These are phyloP conservation scores for Achlya hypogyna DNA, from an alignment of 352 stramenopile genomes.

Conservation along the genomic window DNA sequence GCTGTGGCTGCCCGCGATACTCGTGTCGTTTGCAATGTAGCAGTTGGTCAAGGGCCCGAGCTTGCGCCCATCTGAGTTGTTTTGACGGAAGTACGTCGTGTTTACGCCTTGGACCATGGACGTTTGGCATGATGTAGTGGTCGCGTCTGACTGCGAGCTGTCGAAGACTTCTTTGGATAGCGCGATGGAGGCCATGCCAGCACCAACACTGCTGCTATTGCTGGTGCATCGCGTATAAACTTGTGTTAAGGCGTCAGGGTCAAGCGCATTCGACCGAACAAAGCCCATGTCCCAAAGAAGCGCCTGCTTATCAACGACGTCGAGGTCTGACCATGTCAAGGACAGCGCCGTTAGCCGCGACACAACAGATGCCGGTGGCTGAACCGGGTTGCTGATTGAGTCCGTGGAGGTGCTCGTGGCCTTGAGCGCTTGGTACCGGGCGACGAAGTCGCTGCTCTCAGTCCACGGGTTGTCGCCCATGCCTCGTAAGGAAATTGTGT, in stretches of 20 bases:
- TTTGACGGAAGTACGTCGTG: constrained; percentile 4
- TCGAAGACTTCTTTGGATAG: constrained; percentile 6
- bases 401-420: background rate
- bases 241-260: background rate
- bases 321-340: background rate
- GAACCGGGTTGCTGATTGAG: background rate
- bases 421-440: background rate
- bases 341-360: background rate
- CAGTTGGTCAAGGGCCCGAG: background rate
- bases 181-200: background rate
- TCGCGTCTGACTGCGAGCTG: background rate
- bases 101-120: background rate
- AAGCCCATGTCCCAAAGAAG: constrained; percentile 17
- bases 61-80: background rate
- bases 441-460: constrained; percentile 7
- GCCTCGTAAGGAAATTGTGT: background rate
- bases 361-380: background rate
- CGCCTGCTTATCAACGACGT: background rate
- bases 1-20: background rate
- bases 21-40: background rate
- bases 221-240: constrained; percentile 10
- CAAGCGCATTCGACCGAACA: background rate
- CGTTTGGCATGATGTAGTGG: background rate
- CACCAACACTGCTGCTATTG: background rate
- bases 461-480: constrained; percentile 11